These are phyloP conservation scores for Xylaria intraflava DNA, from an alignment of 495 filamentous ascomycete species.

Conservation along the genomic window DNA sequence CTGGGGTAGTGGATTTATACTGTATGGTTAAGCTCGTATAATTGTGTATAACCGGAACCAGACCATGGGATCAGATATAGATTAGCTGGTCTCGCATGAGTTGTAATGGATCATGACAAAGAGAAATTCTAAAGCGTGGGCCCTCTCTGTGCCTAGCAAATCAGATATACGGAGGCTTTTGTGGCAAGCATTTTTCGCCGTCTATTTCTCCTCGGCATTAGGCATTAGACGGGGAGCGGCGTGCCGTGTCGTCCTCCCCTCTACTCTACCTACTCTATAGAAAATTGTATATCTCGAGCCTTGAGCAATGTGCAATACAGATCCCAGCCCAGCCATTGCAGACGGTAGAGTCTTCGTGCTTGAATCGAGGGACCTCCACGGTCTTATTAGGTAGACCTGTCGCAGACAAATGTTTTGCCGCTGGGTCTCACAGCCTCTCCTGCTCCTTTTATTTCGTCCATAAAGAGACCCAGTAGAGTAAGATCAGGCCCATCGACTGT, in stretches of 20 bases:
- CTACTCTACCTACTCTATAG: too few species aligned
- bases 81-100: background rate
- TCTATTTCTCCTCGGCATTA: background rate
- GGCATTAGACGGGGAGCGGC: background rate
- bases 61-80: background rate
- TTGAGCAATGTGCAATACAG: too few species aligned
- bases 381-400: too few species aligned
- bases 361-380: too few species aligned
- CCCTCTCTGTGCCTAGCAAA: background rate
- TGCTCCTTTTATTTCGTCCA: too few species aligned
- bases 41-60: conserved; percentile 4
- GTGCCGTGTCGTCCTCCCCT: background rate
- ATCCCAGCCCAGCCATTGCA: too few species aligned
- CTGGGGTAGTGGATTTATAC: background rate
- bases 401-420: too few species aligned
- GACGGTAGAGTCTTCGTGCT: too few species aligned
- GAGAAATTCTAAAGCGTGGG: background rate
- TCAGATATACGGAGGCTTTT: background rate
- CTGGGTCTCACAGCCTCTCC: too few species aligned
- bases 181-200: background rate
- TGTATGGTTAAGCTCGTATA: conserved; percentile 9
- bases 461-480: too few species aligned
- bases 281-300: too few species aligned
- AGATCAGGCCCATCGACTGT: too few species aligned
- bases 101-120: background rate